Base-by-base conservation (phyloP, 2,329 filamentous ascomycete genomes). In the Alternaria metachromatica region DNA sequence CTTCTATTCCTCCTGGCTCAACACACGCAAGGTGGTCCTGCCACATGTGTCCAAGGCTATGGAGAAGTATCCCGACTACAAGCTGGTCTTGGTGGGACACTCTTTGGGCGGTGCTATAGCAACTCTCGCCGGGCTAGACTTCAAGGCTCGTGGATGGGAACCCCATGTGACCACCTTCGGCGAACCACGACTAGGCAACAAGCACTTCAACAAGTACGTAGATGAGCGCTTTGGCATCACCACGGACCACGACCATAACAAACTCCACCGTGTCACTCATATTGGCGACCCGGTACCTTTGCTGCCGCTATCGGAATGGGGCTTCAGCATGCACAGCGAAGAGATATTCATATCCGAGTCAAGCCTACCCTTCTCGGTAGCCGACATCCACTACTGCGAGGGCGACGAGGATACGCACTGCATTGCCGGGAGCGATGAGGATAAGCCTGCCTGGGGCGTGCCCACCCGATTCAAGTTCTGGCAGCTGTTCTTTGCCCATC, bases 91-190 rank as follows among this genome's bases (percentile, higher is more conserved):
- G 4, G 89, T 97, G 8, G 96, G 96, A 0, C 96, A 99, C 79
- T 97, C 92, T 55, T 88, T 99, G 0, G 96, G 96, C 20, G 96
- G 96, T 15, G 94, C 96, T 0, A 92, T 99, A 2, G 95, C 96
- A 3, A 91, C 92, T 2, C 87, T 99, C 4, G 96, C 94, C 1
- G 92, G 88, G 1, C 84, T 97, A 28, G 96, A 99, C 75, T 87
- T 97, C 74, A 87, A 89, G 62, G 87, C 89, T 0, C 84, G 90
- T n/a, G 93, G 91, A 18, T 96, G 90, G 89, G 81, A 90, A 9
- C 89, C 94, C 3, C 80, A 85, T 13, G 88, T 97, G 44, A 98
- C 95, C 6, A 98, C 96, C 0, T 99, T 97, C 80, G 96, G 96
- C 10, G 93, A 98, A 80, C 96, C 96, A 20, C 83, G 86, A 45